Percentiles rank a stretch among this genome's conserved stretches.
Conservation (phyloP, 2,329 filamentous ascomycete genomes). For the Chaetomium sp. region DNA sequence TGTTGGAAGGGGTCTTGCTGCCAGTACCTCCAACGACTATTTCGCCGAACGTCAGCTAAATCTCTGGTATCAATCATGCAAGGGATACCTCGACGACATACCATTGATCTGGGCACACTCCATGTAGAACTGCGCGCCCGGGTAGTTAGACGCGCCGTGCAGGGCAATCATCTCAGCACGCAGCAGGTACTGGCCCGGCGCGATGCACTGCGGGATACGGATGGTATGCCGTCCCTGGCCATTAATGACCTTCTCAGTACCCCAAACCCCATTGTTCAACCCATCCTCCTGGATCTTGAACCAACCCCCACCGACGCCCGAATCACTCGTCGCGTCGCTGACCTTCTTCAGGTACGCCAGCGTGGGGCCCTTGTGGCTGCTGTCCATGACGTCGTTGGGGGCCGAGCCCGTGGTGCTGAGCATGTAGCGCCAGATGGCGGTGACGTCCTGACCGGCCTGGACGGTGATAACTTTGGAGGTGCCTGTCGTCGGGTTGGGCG, state of each 20-base stretch:
- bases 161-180: conserved; percentile 24
- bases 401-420: conserved; percentile 20
- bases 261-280: conserved; percentile 20
- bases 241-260: conserved; percentile 24
- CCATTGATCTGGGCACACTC: conserved; percentile 24
- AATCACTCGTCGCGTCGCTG: conserved; percentile 20
- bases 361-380: conserved; percentile 23
- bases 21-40: conserved; percentile 20
- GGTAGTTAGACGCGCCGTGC: conserved; percentile 21
- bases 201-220: conserved; percentile 22
- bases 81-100: neutral
- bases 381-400: conserved; percentile 25
- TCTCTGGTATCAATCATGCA: neutral
- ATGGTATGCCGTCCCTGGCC: conserved; percentile 23
- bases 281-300: conserved; percentile 27
- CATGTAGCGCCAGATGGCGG: conserved; percentile 25
- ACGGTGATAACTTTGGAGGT: conserved; percentile 25
- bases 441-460: conserved; percentile 20
- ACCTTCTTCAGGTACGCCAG: conserved; percentile 26
- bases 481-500: conserved; percentile 20
- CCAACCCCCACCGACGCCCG: conserved; percentile 23
- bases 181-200: conserved; percentile 23
- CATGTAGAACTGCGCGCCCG: conserved; percentile 25
- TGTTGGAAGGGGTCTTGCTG: conserved; percentile 19
- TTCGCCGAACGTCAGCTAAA: neutral